These are phyloP conservation scores for Knoxdaviesia capensis DNA, from an alignment of 2,329 filamentous ascomycete species.

Conservation along the genomic window DNA sequence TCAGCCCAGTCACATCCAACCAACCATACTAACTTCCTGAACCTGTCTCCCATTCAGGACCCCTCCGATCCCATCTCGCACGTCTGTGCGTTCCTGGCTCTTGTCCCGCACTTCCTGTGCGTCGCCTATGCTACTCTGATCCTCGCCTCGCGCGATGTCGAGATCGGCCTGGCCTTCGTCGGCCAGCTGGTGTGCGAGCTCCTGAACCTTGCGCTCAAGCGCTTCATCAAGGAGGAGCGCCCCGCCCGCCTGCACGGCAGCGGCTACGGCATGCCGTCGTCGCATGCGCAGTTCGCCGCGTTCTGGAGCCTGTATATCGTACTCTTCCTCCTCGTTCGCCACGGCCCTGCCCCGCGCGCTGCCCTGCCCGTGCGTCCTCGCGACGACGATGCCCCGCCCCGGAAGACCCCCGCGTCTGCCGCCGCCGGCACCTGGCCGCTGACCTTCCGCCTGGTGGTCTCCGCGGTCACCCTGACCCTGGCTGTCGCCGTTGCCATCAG, in stretches of 20 bases:
- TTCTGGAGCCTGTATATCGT: constrained; percentile 76
- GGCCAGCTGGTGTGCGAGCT: constrained; percentile 86
- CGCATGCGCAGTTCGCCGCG: constrained; percentile 83
- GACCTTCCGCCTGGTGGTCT: constrained; percentile 25
- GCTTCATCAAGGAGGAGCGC: constrained; percentile 79
- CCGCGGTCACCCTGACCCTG: constrained; percentile 33
- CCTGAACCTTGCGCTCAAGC: constrained; percentile 75
- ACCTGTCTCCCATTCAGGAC: constrained; percentile 34
- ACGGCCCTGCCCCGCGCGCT: constrained; percentile 29
- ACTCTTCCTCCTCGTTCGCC: constrained; percentile 69
- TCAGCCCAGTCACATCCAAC: not conserved
- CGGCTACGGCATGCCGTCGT: constrained; percentile 92
- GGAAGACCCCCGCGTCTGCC: not conserved
- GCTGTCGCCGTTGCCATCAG: constrained; percentile 59
- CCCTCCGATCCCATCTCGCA: constrained; percentile 70
- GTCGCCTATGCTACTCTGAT: constrained; percentile 79
- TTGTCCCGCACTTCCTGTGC: constrained; percentile 79
- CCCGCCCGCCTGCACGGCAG: constrained; percentile 71
- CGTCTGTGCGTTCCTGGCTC: constrained; percentile 79
- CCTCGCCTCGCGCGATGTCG: constrained; percentile 77
- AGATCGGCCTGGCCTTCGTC: constrained; percentile 74
- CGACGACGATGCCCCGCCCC: no score
- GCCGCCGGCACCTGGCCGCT: constrained; percentile 1
- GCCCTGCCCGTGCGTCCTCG: no score
- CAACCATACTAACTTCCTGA: not conserved